Evolutionary conservation across 768 basidiomycete species (phyloP).

Genomic region (Baorangia bicolor): DNA sequence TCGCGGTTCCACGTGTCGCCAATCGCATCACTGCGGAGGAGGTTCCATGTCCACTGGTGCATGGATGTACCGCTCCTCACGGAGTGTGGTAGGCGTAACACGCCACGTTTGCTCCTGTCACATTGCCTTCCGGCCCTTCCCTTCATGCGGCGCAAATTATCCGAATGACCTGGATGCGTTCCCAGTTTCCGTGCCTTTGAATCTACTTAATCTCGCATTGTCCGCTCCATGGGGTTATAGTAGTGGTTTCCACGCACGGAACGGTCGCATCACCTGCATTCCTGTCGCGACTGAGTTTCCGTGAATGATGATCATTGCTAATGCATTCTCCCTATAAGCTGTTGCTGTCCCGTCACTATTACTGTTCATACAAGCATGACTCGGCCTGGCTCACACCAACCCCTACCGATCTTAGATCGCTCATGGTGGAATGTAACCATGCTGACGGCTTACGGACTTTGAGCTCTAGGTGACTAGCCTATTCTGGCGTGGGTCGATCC

Average conservation of each 20-base stretch:
- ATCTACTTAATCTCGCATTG: conserved; percentile 23
- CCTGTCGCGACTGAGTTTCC: conserved; percentile 12
- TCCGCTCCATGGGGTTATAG: conserved; percentile 25
- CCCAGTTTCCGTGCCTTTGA: conserved; percentile 10
- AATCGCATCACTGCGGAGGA: conserved; percentile 8
- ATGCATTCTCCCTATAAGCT: conserved; percentile 1
- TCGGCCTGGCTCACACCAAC: background rate
- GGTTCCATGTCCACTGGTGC: conserved; percentile 1
- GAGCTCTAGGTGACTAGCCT: background rate
- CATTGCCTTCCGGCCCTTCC: background rate
- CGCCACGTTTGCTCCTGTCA: conserved; percentile 13
- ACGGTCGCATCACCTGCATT: conserved; percentile 11
- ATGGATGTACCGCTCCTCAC: conserved; percentile 4
- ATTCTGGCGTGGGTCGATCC: conserved; percentile 5
- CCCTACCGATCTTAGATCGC: conserved; percentile 1
- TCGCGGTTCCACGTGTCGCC: background rate
- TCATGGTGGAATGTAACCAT: conserved; percentile 1
- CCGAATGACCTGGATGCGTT: background rate
- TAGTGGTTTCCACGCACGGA: conserved; percentile 7
- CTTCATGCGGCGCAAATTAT: conserved; percentile 9
- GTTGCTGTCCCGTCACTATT: background rate
- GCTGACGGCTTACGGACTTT: background rate
- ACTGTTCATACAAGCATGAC: background rate
- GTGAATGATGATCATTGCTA: conserved; percentile 7
- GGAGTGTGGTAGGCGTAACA: conserved; percentile 8